These are phyloP conservation scores for Perkinsus olseni DNA, from an alignment of 169 alveolate genomes.

Conservation along the genomic window DNA sequence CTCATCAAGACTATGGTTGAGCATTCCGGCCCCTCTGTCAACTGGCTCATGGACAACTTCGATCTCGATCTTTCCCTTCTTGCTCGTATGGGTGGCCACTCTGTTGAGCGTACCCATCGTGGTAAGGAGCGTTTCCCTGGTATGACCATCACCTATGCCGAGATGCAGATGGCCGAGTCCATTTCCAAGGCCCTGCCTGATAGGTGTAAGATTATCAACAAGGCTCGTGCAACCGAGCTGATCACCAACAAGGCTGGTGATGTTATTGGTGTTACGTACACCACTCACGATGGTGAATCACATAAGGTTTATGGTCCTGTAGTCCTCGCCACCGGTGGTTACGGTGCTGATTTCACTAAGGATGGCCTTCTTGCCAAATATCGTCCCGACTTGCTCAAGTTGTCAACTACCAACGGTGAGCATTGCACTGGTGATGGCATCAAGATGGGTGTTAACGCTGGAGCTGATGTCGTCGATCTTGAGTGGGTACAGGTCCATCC, in stretches of 20 bases:
- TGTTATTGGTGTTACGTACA: too few species aligned
- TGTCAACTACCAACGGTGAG: slow-evolving; percentile 29
- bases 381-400: too few species aligned
- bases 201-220: slow-evolving; percentile 6
- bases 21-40: slow-evolving; percentile 19
- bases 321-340: slow-evolving; percentile 41
- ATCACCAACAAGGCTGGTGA: slow-evolving; percentile 12
- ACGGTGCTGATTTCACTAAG: slow-evolving; percentile 31
- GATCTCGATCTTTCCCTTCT: not conserved
- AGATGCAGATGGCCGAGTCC: slow-evolving; percentile 17
- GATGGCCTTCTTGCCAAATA: too few species aligned
- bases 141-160: slow-evolving; percentile 1
- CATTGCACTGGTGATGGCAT: slow-evolving; percentile 40
- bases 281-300: slow-evolving; percentile 2
- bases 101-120: not conserved
- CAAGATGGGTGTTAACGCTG: slow-evolving; percentile 36
- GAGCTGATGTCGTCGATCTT: slow-evolving; percentile 37
- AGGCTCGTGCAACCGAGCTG: too few species aligned
- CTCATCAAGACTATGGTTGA: slow-evolving; percentile 26
- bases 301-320: slow-evolving; percentile 26
- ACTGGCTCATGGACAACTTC: slow-evolving; percentile 33
- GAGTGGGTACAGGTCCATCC: slow-evolving; percentile 38
- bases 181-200: not conserved
- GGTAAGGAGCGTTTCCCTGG: not conserved
- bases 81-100: slow-evolving; percentile 11